Evolutionary conservation across 768 basidiomycete species (phyloP).

Genomic region (Pleurotus pulmonarius): DNA sequence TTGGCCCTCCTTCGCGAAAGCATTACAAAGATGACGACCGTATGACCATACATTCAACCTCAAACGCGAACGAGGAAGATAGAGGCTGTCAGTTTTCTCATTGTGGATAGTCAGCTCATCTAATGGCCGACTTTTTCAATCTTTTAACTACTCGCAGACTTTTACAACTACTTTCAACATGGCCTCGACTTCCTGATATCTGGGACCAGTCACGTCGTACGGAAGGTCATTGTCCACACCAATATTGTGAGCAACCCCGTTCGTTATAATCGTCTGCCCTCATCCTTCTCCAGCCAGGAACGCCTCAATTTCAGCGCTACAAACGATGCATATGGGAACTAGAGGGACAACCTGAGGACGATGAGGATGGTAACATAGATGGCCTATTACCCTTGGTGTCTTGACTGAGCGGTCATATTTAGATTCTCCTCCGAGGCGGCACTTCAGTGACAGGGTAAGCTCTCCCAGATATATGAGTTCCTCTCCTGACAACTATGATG

Average conservation of each 20-base stretch:
- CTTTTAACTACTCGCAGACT: constrained; percentile 51
- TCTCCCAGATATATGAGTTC: background rate
- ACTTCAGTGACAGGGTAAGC: constrained; percentile 65
- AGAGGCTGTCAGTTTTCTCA: constrained; percentile 37
- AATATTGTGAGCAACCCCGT: constrained; percentile 61
- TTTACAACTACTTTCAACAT: constrained; percentile 92
- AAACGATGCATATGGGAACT: constrained; percentile 92
- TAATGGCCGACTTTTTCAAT: constrained; percentile 75
- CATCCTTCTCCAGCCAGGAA: constrained; percentile 59
- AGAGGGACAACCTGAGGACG: constrained; percentile 74
- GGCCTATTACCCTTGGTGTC: constrained; percentile 7
- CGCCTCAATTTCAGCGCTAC: constrained; percentile 85
- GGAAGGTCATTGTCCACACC: constrained; percentile 84
- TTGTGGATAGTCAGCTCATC: constrained; percentile 1
- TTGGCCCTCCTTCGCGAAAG: constrained; percentile 73
- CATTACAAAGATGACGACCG: constrained; percentile 89
- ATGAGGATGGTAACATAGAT: constrained; percentile 61
- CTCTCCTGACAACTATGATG: background rate
- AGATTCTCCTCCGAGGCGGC: constrained; percentile 76
- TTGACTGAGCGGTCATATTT: background rate
- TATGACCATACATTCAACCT: constrained; percentile 75
- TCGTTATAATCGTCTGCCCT: background rate
- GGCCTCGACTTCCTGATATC: constrained; percentile 86
- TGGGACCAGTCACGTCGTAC: constrained; percentile 64
- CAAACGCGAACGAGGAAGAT: constrained; percentile 44